Conservation (phyloP, 2,329 filamentous ascomycete species). For the Hypoxylon sp. region DNA sequence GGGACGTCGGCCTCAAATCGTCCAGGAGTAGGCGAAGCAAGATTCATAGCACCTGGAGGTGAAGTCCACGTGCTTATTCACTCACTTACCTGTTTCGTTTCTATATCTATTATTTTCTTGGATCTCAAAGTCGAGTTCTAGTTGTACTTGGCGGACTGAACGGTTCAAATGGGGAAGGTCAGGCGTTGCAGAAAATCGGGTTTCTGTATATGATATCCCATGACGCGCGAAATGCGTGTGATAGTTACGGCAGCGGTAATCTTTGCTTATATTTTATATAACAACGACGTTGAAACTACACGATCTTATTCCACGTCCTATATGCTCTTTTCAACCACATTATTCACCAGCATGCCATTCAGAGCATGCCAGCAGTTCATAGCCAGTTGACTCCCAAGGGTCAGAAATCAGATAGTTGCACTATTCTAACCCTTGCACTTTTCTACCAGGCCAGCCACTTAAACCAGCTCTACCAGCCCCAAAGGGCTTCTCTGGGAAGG, state of each 20-base stretch:
- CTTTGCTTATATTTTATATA: constrained; percentile 26
- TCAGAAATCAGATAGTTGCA: neutral
- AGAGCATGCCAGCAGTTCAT: neutral
- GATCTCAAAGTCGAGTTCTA: constrained; percentile 28
- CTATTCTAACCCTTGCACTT: neutral
- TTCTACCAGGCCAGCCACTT: neutral
- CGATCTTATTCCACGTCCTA: neutral
- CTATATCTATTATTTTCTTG: constrained; percentile 21
- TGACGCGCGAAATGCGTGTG: constrained; percentile 38
- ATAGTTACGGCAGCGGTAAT: constrained; percentile 31
- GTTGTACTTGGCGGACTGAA: constrained; percentile 28
- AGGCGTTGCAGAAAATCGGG: constrained; percentile 33
- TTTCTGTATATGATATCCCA: constrained; percentile 41
- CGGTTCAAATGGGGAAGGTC: constrained; percentile 10
- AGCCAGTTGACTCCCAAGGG: neutral
- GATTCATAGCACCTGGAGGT: constrained; percentile 70
- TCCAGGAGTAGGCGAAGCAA: constrained; percentile 60
- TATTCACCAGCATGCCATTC: neutral
- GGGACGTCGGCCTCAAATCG: constrained; percentile 71
- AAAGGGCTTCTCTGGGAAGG: constrained; percentile 1
- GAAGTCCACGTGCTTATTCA: constrained; percentile 44
- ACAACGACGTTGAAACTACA: constrained; percentile 24
- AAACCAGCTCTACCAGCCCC: constrained; percentile 13
- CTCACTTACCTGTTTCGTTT: constrained; percentile 30
- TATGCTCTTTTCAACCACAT: neutral